These are phyloP conservation scores for Uronychia setigera DNA, from an alignment of 73 alveolate genomes.

Conservation along the genomic window DNA sequence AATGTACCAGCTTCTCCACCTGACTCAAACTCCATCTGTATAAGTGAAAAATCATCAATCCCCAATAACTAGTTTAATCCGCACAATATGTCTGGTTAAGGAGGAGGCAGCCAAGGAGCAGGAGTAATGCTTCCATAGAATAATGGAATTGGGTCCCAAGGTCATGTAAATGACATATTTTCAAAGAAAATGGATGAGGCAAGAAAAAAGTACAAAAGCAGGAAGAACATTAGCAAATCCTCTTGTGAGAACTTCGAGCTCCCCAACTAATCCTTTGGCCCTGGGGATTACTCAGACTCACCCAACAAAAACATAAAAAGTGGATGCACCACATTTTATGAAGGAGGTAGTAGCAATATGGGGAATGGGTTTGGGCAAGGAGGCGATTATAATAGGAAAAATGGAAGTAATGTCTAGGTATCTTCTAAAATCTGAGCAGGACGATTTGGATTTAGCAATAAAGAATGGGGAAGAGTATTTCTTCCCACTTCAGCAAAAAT, in stretches of 20 bases:
- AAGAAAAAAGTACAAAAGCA: background rate
- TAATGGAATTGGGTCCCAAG: too few species aligned
- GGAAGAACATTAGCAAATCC: background rate
- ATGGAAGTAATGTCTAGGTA: background rate
- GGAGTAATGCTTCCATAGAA: too few species aligned
- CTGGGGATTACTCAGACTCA: background rate
- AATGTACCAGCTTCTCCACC: background rate
- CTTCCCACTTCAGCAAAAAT: background rate
- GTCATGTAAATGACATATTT: background rate
- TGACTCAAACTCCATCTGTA: background rate
- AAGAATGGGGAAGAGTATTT: background rate
- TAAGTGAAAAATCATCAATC: too few species aligned
- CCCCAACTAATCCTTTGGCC: background rate
- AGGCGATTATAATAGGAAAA: background rate
- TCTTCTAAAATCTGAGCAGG: background rate
- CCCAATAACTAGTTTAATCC: too few species aligned
- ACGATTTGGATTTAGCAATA: background rate
- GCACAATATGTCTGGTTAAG: too few species aligned
- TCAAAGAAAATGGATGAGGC: background rate
- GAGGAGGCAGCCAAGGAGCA: too few species aligned
- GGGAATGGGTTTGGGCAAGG: background rate
- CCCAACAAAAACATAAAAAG: background rate
- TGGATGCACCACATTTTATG: background rate
- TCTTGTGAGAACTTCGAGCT: background rate
- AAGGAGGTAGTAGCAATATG: background rate